Base-by-base conservation (phyloP, 768 basidiomycete genomes). In the Hortiboletus flavorubellus region DNA sequence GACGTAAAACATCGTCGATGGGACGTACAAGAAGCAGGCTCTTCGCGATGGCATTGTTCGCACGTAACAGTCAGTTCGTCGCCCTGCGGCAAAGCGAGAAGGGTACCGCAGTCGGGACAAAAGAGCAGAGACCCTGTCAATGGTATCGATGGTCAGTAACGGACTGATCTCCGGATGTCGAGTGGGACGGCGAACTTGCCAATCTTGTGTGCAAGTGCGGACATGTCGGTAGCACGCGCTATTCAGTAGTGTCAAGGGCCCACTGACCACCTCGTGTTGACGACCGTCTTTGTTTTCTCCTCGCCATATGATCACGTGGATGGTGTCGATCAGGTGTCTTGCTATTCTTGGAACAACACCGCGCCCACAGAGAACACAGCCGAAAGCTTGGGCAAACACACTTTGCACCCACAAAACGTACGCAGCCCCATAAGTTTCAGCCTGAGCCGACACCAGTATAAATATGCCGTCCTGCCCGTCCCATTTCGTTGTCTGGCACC, bases 71-170 rank as follows among this genome's bases (percentile, higher is more conserved):
- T 75, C 45, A 79, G 76, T 62, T 92, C 86, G 42, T 86, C 84
- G 43, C 86, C 87, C 62, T 76, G 75, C 0, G 97, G 97, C 21
- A 93, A 73, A 59, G 86, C 83, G 14, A 98, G 85, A 37, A 99
- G 76, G 1, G 92, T 96, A 14, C 93, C 93, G 61, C 97, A 99
- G 55, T 84, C 78, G 2, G 93, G 92, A 73, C 97, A 99, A 74
- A 99, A 98, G 39, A 98, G 76, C 26, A 98, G 78, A 1, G 94
- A 95, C 49, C 96, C 97, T 89, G 21, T 21, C 21, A 21, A 21
- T 21, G 64, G 12, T 50, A 37, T 26, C 44, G 44, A 54, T 15
- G 30, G 46, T 59, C 42, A 55, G 51, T 43, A 15, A 48, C 35
- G 8, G 10, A 9, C 21, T 8, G 10, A 51, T 18, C 30, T 26